These are phyloP conservation scores for Didymella lethalis DNA, from an alignment of 2,329 filamentous ascomycete species.

Conservation along the genomic window DNA sequence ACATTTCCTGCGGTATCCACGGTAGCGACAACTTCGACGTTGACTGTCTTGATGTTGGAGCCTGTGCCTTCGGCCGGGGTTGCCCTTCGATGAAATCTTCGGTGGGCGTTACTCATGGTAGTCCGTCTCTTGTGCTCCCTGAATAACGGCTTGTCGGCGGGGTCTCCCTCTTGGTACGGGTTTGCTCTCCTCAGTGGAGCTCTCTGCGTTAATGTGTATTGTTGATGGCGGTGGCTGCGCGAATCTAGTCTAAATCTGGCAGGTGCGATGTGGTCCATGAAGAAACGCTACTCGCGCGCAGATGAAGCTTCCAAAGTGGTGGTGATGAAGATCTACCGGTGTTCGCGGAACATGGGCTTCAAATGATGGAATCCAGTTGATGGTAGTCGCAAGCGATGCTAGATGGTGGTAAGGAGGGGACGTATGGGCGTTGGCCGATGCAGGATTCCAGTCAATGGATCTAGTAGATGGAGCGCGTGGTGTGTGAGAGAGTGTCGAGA, in stretches of 20 bases:
- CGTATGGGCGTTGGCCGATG: constrained; percentile 36
- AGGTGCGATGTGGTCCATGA: constrained; percentile 44
- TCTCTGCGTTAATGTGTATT: constrained; percentile 17
- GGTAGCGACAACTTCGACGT: constrained; percentile 43
- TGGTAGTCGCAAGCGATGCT: constrained; percentile 27
- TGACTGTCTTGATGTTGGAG: constrained; percentile 36
- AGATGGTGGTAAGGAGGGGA: constrained; percentile 41
- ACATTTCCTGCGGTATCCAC: constrained; percentile 42
- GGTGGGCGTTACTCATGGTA: constrained; percentile 45
- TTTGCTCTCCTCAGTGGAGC: constrained; percentile 1
- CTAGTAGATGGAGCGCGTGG: constrained; percentile 22
- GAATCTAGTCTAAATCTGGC: constrained; percentile 37
- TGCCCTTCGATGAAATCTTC: constrained; percentile 46
- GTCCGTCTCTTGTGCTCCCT: constrained; percentile 33
- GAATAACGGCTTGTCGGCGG: constrained; percentile 27
- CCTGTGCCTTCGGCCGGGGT: constrained; percentile 20
- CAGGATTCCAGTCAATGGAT: constrained; percentile 51
- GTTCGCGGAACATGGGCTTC: constrained; percentile 36
- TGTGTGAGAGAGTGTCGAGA: constrained; percentile 45
- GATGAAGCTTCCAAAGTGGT: constrained; percentile 29
- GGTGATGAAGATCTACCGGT: constrained; percentile 35
- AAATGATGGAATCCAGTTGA: constrained; percentile 41
- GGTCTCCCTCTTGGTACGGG: constrained; percentile 22
- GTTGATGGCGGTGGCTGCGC: constrained; percentile 36
- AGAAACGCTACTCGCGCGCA: constrained; percentile 29